Conservation (phyloP, 306 rosid genomes). For the Prunus campanulata region DNA sequence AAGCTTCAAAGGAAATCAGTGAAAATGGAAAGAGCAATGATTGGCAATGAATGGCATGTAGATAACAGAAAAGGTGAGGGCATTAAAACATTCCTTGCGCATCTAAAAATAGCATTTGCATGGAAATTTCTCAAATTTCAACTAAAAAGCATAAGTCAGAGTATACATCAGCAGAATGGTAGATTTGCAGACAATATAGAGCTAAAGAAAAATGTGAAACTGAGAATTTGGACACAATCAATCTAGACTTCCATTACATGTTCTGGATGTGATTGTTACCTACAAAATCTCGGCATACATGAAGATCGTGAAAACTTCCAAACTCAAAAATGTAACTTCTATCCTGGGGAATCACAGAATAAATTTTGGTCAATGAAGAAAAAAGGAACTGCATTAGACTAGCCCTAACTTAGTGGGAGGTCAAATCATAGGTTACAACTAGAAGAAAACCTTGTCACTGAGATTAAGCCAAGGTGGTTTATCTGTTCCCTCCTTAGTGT, state of each 20-base stretch:
- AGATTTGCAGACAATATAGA: neutral
- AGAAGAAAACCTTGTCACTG: conserved; percentile 53
- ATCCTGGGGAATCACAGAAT: conserved; percentile 52
- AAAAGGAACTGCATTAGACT: neutral
- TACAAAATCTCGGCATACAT: conserved; percentile 71
- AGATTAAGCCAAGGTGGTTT: conserved; percentile 92
- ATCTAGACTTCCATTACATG: neutral
- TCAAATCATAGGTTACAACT: neutral
- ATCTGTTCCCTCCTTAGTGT: conserved; percentile 85
- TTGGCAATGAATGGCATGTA: neutral
- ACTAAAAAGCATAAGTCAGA: neutral
- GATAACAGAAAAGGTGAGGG: neutral
- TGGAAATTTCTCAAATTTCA: neutral
- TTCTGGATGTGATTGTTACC: conserved; percentile 45
- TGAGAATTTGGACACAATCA: conserved; percentile 7
- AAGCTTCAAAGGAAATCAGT: conserved; percentile 12
- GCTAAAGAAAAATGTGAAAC: conserved; percentile 11
- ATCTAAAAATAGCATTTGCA: neutral
- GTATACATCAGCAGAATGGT: neutral
- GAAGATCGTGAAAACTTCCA: conserved; percentile 73
- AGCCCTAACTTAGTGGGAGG: neutral
- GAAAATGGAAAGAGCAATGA: neutral
- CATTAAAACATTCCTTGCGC: neutral
- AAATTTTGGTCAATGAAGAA: conserved; percentile 10
- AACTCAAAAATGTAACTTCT: conserved; percentile 83